Evolutionary conservation across 2,329 filamentous ascomycete species (phyloP).

Genomic region (Penicillium vulpinum): DNA sequence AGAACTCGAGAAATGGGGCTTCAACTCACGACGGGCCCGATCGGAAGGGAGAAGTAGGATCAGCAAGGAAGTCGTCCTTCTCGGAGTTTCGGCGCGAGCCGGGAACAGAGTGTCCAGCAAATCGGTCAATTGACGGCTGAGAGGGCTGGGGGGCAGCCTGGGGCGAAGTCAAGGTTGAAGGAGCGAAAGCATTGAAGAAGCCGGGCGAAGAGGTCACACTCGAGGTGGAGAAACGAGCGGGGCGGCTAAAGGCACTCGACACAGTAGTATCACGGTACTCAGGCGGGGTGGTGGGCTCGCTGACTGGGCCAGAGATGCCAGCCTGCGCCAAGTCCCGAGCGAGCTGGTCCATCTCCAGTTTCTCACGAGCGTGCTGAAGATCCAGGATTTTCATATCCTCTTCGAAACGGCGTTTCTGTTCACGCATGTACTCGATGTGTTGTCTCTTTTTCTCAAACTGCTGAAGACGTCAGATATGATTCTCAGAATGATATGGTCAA

Average conservation of each 20-base stretch:
- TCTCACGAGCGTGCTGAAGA: constrained; percentile 77
- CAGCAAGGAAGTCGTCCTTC: constrained; percentile 77
- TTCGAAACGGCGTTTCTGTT: constrained; percentile 87
- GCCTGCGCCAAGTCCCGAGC: constrained; percentile 71
- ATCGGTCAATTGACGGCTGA: constrained; percentile 57
- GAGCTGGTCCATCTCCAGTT: constrained; percentile 81
- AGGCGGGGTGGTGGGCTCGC: constrained; percentile 92
- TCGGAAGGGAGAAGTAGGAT: constrained; percentile 61
- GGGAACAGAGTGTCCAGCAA: constrained; percentile 83
- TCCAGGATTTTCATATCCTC: constrained; percentile 89
- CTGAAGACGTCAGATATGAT: constrained; percentile 39
- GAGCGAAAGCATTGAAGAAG: constrained; percentile 68
- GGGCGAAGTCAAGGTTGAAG: constrained; percentile 78
- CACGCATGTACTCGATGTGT: constrained; percentile 86
- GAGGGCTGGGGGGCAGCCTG: constrained; percentile 57
- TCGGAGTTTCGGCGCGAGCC: constrained; percentile 86
- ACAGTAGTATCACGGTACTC: constrained; percentile 85
- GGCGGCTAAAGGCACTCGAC: constrained; percentile 75
- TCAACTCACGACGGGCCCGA: constrained; percentile 77
- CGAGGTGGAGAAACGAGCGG: constrained; percentile 85
- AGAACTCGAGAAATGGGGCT: neutral
- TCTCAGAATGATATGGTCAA: neutral
- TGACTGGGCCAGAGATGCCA: constrained; percentile 69
- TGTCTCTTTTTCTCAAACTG: constrained; percentile 92
- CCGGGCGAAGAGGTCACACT: constrained; percentile 81